Percentiles rank a stretch among this genome's conserved stretches.
phyloP scores from a whole-genome alignment of 306 rosid species.

The Argentina anserina region DNA sequence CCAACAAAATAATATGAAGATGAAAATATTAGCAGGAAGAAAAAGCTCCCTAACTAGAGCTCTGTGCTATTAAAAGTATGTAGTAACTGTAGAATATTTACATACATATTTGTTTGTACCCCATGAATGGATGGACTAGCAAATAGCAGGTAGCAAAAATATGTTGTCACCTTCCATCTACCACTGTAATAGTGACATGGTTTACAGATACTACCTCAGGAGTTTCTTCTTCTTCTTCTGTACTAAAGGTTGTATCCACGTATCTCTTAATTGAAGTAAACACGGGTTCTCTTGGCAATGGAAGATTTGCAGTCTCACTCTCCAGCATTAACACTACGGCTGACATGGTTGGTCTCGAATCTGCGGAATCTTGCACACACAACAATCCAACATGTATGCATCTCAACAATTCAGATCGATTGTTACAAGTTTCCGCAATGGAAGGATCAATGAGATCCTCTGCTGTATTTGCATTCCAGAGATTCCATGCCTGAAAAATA shows the following conservation, averaged over 20 bases:
- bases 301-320: conserved; percentile 63
- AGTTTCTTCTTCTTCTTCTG: conserved; percentile 38
- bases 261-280: conserved; percentile 51
- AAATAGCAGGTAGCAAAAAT: conserved; percentile 7
- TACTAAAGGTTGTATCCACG: conserved; percentile 39
- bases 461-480: conserved; percentile 60
- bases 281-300: conserved; percentile 58
- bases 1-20: too few relatives aligned
- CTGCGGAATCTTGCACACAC: conserved; percentile 86
- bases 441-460: conserved; percentile 64
- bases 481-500: conserved; percentile 73
- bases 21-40: neutral
- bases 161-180: conserved; percentile 45
- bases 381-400: conserved; percentile 78
- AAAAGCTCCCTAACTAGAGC: neutral
- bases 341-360: conserved; percentile 68
- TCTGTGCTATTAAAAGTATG: neutral
- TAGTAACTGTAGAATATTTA: neutral
- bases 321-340: conserved; percentile 74
- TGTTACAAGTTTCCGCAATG: conserved; percentile 34
- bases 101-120: neutral
- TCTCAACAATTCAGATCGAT: conserved; percentile 42
- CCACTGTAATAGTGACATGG: conserved; percentile 58
- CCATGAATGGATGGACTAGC: neutral
- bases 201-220: conserved; percentile 46